Conservation (phyloP, 2,329 filamentous ascomycete genomes). For the Paramyrothecium sp. region DNA sequence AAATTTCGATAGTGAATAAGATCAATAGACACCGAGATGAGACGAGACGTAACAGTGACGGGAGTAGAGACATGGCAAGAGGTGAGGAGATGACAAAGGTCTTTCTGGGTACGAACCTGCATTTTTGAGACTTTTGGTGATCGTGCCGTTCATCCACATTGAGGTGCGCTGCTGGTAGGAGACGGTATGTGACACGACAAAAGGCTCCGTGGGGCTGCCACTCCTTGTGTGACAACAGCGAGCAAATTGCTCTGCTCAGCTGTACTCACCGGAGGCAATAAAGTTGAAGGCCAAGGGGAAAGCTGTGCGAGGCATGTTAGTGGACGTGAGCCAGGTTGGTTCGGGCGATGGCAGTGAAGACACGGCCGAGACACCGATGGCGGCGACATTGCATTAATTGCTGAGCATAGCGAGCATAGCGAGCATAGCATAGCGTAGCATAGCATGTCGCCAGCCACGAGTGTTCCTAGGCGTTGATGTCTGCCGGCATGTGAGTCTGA, state of each 20-base stretch:
- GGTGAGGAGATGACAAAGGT: constrained; percentile 31
- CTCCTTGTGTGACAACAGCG: constrained; percentile 38
- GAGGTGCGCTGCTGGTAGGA: not conserved
- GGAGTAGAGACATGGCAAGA: constrained; percentile 14
- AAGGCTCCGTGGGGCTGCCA: constrained; percentile 51
- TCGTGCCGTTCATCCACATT: not conserved
- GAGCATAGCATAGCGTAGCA: constrained; percentile 9
- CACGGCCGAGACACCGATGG: not conserved
- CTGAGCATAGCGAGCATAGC: not conserved
- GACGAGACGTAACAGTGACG: not conserved
- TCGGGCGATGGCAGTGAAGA: not conserved
- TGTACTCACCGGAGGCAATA: constrained; percentile 87
- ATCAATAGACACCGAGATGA: constrained; percentile 23
- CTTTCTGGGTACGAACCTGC: constrained; percentile 45
- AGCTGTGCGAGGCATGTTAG: constrained; percentile 44
- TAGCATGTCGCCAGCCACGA: not conserved
- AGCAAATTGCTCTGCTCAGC: constrained; percentile 24
- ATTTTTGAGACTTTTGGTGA: constrained; percentile 1
- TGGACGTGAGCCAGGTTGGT: too few species aligned
- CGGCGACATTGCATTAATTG: too few species aligned
- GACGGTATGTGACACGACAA: not conserved
- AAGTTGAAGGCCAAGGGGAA: constrained; percentile 83
- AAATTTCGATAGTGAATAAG: not conserved
- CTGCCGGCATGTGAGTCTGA: constrained; percentile 45
- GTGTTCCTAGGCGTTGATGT: too few species aligned